phyloP scores from a whole-genome alignment of 1,284 basidiomycete genomes.

The Anthracocystis panici-leucophaei region DNA sequence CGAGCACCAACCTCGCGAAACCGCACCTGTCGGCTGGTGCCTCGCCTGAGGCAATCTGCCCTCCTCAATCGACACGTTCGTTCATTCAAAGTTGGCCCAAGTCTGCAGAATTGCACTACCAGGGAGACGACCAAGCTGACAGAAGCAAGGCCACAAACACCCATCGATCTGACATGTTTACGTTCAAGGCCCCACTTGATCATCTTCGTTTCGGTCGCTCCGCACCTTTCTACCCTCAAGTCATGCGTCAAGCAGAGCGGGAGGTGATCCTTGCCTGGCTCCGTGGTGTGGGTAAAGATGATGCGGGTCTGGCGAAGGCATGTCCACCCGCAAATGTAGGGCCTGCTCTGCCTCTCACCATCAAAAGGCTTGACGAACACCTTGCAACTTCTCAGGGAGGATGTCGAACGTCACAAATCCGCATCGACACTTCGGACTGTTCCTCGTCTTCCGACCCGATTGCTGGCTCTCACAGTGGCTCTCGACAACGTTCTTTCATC shows the following conservation, averaged over 20 bases:
- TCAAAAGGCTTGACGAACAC: conserved; percentile 4
- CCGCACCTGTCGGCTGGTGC: not conserved
- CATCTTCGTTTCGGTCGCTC: too few relatives aligned
- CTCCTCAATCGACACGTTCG: too few relatives aligned
- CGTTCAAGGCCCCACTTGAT: not conserved
- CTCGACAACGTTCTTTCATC: not conserved
- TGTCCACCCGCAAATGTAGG: not conserved
- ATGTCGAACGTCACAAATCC: not conserved
- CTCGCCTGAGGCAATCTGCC: too few relatives aligned
- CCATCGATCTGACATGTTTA: not conserved
- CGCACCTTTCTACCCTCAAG: not conserved
- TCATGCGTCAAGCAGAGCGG: not conserved
- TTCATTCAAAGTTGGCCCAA: too few relatives aligned
- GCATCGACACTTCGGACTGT: not conserved
- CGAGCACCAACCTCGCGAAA: not conserved
- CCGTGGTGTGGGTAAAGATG: not conserved
- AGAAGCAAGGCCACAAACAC: not conserved
- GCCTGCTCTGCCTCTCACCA: conserved; percentile 4
- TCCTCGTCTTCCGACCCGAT: not conserved
- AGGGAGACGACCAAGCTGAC: not conserved
- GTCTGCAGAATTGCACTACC: not conserved
- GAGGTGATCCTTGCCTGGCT: conserved; percentile 13
- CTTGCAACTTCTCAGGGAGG: not conserved
- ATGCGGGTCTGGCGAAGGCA: not conserved
- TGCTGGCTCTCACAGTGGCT: not conserved